Percentiles rank a stretch among this genome's conserved stretches.
These are phyloP conservation scores for Schrenkiella parvula DNA, from an alignment of 345 rosid species.

Conservation along the genomic window DNA sequence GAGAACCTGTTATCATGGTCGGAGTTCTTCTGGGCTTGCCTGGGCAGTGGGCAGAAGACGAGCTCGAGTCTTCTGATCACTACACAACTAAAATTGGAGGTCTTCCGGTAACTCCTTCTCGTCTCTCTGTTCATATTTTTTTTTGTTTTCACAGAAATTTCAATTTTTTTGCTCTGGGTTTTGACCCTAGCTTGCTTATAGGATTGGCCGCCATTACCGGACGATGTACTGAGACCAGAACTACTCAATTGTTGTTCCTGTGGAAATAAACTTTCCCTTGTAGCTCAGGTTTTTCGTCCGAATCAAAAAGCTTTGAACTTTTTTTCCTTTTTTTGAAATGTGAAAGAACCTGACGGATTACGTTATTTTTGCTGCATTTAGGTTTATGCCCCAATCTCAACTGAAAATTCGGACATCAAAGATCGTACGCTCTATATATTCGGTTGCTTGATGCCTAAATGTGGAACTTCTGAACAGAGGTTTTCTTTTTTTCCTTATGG, in stretches of 20 bases:
- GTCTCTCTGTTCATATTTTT: not conserved
- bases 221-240: constrained; percentile 33
- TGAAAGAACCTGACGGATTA: not conserved
- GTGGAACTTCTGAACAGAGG: constrained; percentile 65
- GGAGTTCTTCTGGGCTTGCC: constrained; percentile 62
- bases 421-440: constrained; percentile 71
- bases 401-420: constrained; percentile 37
- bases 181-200: constrained; percentile 16
- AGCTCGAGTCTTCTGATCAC: constrained; percentile 65
- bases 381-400: constrained; percentile 78
- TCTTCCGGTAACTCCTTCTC: constrained; percentile 46
- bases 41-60: constrained; percentile 76
- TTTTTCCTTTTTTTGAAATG: not conserved
- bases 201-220: constrained; percentile 85
- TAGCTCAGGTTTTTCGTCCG: constrained; percentile 57
- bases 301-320: not conserved
- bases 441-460: constrained; percentile 53
- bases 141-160: not conserved
- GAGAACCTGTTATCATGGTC: constrained; percentile 27
- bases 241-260: constrained; percentile 53
- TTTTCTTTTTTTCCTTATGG: constrained; percentile 3
- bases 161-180: not conserved
- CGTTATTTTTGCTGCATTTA: too few species aligned
- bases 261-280: constrained; percentile 59
- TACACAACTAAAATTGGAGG: constrained; percentile 85